phyloP scores from a whole-genome alignment of 1,284 basidiomycete species.

The Ceratobasidium sp. region DNA sequence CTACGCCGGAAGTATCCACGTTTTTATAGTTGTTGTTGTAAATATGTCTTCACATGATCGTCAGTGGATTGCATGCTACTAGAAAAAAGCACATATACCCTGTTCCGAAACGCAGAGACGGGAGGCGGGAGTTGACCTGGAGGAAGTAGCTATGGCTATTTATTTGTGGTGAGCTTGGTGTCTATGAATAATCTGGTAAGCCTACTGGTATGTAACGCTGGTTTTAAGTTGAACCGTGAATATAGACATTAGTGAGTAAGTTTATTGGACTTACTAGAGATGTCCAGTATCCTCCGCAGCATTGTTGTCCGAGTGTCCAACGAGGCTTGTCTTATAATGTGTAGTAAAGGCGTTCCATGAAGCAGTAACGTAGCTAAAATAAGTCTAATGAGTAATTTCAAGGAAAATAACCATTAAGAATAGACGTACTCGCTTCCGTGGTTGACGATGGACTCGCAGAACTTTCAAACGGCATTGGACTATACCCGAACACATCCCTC shows the following conservation, averaged over 20 bases:
- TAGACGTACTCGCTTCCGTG: too few species aligned
- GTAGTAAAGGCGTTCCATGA: slow-evolving; percentile 36
- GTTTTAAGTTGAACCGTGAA: too few species aligned
- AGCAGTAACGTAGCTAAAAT: slow-evolving; percentile 27
- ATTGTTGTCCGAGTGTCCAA: slow-evolving; percentile 39
- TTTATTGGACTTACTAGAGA: slow-evolving; percentile 7
- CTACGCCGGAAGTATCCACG: slow-evolving; percentile 42
- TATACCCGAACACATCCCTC: too few species aligned
- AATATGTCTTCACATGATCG: slow-evolving; percentile 41
- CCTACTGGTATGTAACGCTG: slow-evolving; percentile 38
- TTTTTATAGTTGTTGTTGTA: slow-evolving; percentile 45
- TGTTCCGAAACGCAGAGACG: slow-evolving; percentile 47
- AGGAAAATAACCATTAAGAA: background rate
- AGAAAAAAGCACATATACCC: slow-evolving; percentile 22
- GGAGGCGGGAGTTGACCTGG: slow-evolving; percentile 46
- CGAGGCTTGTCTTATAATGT: slow-evolving; percentile 37
- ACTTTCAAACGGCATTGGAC: too few species aligned
- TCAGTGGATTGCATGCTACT: background rate
- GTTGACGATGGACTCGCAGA: slow-evolving; percentile 28
- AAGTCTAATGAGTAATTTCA: background rate
- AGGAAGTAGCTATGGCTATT: too few species aligned
- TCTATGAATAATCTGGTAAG: background rate
- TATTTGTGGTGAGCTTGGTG: background rate
- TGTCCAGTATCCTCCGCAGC: too few species aligned
- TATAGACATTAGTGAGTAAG: background rate